Evolutionary conservation across 2,329 filamentous ascomycete genomes (phyloP).

Genomic region (Fusarium aywerte): DNA sequence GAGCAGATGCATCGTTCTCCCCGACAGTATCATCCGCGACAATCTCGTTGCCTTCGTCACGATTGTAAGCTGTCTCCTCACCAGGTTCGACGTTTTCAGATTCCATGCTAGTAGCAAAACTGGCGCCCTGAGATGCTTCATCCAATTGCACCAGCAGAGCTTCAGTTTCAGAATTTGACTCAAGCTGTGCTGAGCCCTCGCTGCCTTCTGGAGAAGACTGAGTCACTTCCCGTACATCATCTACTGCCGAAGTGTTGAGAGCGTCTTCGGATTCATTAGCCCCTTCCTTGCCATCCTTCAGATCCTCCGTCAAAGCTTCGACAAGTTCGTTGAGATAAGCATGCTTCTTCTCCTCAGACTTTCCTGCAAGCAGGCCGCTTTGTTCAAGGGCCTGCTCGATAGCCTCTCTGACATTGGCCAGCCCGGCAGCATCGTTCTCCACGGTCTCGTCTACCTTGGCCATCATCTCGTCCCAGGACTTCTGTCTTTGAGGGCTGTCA

Average conservation of each 20-base stretch:
- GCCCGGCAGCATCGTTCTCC: slow-evolving; percentile 65
- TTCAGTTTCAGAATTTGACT: background rate
- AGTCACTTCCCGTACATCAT: background rate
- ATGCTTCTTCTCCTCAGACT: slow-evolving; percentile 58
- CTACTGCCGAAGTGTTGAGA: slow-evolving; percentile 4
- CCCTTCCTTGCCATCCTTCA: slow-evolving; percentile 42
- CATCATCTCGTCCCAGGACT: slow-evolving; percentile 66
- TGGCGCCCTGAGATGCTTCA: slow-evolving; percentile 1
- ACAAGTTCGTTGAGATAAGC: slow-evolving; percentile 63
- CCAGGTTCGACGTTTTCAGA: background rate
- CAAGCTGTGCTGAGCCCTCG: background rate
- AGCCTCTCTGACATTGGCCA: slow-evolving; percentile 63
- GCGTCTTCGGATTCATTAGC: slow-evolving; percentile 29
- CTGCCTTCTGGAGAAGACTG: background rate
- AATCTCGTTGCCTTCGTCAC: background rate
- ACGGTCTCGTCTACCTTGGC: slow-evolving; percentile 66
- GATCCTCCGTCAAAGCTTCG: slow-evolving; percentile 56
- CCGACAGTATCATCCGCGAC: background rate
- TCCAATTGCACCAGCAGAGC: background rate
- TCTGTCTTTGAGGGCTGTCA: slow-evolving; percentile 47
- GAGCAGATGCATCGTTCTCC: background rate
- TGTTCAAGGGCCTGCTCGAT: slow-evolving; percentile 66
- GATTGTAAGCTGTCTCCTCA: background rate
- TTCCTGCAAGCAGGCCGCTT: slow-evolving; percentile 62
- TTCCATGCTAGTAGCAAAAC: background rate